Evolutionary conservation across 2,329 filamentous ascomycete species (phyloP), one percentile per base, ranked within the genome.

Genomic region (Fusarium sp.): DNA sequence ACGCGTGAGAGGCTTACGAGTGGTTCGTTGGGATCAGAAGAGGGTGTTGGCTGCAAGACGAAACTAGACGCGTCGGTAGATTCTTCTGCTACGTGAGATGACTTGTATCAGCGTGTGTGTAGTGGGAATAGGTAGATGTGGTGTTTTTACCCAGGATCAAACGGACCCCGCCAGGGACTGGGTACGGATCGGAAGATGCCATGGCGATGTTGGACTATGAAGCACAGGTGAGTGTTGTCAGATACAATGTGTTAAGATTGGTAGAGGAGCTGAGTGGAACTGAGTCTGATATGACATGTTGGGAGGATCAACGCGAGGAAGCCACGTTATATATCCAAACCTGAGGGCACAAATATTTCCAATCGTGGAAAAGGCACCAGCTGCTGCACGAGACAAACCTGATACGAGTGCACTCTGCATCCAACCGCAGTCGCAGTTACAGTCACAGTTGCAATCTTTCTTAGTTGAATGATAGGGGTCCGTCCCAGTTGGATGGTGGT

Each of bases 21-120:
- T 2, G 76, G 76, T 10, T 78, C 76, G 41, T 78, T 77, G 7
- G 76, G 76, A 3, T 78, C 72, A 0, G 55, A 71, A 8, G 72
- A 71, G 2, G 72, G 72, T 4, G 56, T 68, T 3, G 71, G 71
- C 3, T 63, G 53, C 1, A 73, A 39, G 3, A 73, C 50, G 20
- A 73, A 73, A 4, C 43, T 41, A 11, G 68, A 62, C 10, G 49
- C 40, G 19, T 71, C 71, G 14, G 67, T 67, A 7, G 68, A 46
- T 39, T 48, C 54, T 17, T 71, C 60, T 43, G 60, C 71, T 69
- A 7, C 9, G 15, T 15, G n/a, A 9, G 17, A 22, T 10, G 6
- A 39, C 35, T 22, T 26, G 22, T 17, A n/a, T 66, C 32, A 56
- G 46, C 19, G 6, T 10, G 7, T 37, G 45, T 6, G 49, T 8